Base-by-base conservation (phyloP, 2,329 filamentous ascomycete species). In the Acarospora socialis region DNA sequence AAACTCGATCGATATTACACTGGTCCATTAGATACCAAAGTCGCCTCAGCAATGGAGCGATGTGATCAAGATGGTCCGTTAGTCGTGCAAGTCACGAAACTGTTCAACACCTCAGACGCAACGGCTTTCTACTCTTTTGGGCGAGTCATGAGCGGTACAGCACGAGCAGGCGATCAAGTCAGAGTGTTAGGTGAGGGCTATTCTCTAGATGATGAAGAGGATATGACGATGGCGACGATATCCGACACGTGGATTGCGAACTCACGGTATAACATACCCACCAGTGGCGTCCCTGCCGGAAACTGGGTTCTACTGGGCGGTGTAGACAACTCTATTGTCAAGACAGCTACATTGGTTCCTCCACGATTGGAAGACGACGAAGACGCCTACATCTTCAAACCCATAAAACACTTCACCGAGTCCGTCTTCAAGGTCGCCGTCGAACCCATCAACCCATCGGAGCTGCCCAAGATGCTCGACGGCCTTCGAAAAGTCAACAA, bases 361-460 rank as follows among this genome's bases (percentile, higher is more conserved):
- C 72, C 74, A 22, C 78, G 75, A 43, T 66, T 93, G 6, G 78
- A 83, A 16, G 78, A 92, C 32, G 74, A 90, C 28, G 87, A 95
- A 54, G 84, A 92, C 40, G 84, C 82, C 0, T 92, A 92, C 55
- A 92, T 98, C 48, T 95, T 98, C 69, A 79, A 76, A 42, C 87
- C 90, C 0, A 70, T 98, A 38, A 74, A 76, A 6, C 90, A 98
- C 59, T 92, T 95, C 57, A 95, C 90, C 19, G 83, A 98, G 53
- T 94, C 87, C 1, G 86, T 98, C 1, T 80, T 98, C 57, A 98
- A 98, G 61, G 80, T 98, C 20, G 90, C 90, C 0, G 87, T 98
- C 6, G 90, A 98, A 59, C 90, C 90, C 1, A 90, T 98, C 55
- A 98, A 95, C 53, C 90, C 90, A 3, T 95, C 87, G 0, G 90